Evolutionary conservation across 116 monocot species (phyloP).

Genomic region (Zostera marina): DNA sequence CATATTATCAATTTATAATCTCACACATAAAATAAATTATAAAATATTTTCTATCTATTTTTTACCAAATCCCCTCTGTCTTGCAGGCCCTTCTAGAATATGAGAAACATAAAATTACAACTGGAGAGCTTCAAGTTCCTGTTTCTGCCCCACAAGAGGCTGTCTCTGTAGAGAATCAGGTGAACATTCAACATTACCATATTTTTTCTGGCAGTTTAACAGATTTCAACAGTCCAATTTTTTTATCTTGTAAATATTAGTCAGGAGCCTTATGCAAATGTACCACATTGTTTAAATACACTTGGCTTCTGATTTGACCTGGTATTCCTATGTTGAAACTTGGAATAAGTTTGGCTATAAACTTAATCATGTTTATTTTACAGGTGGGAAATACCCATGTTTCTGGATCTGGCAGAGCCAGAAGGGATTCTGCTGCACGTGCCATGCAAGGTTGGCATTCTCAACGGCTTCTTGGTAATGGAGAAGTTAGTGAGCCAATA

Average conservation of each 20-base stretch:
- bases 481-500: constrained; percentile 64
- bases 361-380: not conserved
- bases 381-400: constrained; percentile 37
- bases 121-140: constrained; percentile 66
- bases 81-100: constrained; percentile 83
- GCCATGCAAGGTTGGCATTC: constrained; percentile 98
- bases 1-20: no score
- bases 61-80: not conserved
- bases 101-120: constrained; percentile 81
- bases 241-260: not conserved
- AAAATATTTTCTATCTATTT: not conserved
- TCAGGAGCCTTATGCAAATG: not conserved
- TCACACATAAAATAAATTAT: no score
- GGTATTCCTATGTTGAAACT: not conserved
- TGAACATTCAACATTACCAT: constrained; percentile 13
- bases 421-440: constrained; percentile 84
- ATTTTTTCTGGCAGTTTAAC: not conserved
- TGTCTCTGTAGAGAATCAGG: constrained; percentile 40
- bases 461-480: constrained; percentile 60
- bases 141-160: constrained; percentile 22
- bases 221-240: not conserved
- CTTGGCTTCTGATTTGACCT: not conserved
- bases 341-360: not conserved
- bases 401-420: constrained; percentile 69
- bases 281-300: not conserved